Base-by-base conservation (phyloP, 805 yeast genomes). In the Candida pini region DNA sequence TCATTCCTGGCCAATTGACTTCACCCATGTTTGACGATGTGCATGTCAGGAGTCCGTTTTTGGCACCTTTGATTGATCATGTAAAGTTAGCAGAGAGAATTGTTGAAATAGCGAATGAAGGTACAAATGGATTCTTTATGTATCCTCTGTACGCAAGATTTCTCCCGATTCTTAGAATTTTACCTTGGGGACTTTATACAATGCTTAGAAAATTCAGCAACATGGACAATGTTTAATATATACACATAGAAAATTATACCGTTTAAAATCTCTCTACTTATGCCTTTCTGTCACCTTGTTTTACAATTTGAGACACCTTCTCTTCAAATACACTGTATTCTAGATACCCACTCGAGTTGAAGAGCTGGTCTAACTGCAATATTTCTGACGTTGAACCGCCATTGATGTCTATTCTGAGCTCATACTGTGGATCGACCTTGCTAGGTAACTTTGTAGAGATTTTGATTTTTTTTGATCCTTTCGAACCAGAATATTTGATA, bases 1-100 rank as follows among this genome's bases (percentile, higher is more conserved):
- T 73, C 6, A 40, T 63, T 3, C 76, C 79, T 0, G 81, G 81
- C 2, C 80, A 74, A 47, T 48, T 74, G 20, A 56, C 62, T 28
- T 60, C 75, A 1, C 49, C 45, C 8, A 71, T 74, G 78, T 74
- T 74, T 43, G 43, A 46, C 2, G 76, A 72, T 43, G 68, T 71
- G 7, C 43, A 49, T 2, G 68, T 70, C 4, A 56, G 64, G 6
- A 53, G 56, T 27, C 41, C 40, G 20, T 71, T 72, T 38, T 47
- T 73, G 28, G 77, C 78, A 0, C 80, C 81, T 0, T 25, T 71
- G 7, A 63, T 72, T 0, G 61, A 64, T 34, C 65, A 60, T 32
- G 22, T 28, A 1, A 48, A 51, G 20, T 49, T 74, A 26, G 73
- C 77, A 0, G 23, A 23, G 2, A 41, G 52, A 5, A 58, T 73